phyloP scores from a whole-genome alignment of 2,329 filamentous ascomycete species.

The Daldinia sp. region DNA sequence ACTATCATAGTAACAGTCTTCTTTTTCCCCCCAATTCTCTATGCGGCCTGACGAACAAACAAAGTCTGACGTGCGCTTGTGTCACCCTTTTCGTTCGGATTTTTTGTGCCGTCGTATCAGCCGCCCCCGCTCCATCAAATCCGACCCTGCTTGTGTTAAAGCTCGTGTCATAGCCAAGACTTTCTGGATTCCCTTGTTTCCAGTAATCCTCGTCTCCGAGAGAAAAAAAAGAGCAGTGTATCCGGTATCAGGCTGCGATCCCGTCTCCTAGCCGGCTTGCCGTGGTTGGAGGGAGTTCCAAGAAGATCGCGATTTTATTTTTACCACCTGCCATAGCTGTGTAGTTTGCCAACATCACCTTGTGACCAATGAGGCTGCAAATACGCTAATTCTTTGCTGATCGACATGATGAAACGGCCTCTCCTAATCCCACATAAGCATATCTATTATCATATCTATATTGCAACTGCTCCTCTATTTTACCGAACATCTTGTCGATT shows the following conservation, averaged over 20 bases:
- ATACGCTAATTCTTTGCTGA: not conserved
- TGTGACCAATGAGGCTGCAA: constrained; percentile 21
- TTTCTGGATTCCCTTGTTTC: constrained; percentile 21
- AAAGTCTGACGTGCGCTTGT: not conserved
- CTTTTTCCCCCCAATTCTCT: not conserved
- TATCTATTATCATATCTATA: constrained; percentile 8
- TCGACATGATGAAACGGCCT: constrained; percentile 21
- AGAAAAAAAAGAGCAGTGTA: not conserved
- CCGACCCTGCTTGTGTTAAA: constrained; percentile 25
- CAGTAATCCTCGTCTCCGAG: constrained; percentile 3
- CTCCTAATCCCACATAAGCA: constrained; percentile 23
- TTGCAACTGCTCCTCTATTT: constrained; percentile 14
- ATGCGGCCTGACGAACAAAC: not conserved
- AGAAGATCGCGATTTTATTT: constrained; percentile 32
- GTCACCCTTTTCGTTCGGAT: not conserved
- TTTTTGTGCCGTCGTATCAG: constrained; percentile 19
- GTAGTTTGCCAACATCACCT: constrained; percentile 9
- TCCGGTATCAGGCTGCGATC: constrained; percentile 30
- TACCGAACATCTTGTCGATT: constrained; percentile 15
- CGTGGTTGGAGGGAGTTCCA: constrained; percentile 15
- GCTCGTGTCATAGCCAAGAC: constrained; percentile 35
- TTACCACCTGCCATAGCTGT: constrained; percentile 9
- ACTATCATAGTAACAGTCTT: not conserved
- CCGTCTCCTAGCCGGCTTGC: constrained; percentile 9
- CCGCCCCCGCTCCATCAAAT: constrained; percentile 18